Base-by-base conservation (phyloP, 78 protist genomes). In the Isochrysis galbana region DNA sequence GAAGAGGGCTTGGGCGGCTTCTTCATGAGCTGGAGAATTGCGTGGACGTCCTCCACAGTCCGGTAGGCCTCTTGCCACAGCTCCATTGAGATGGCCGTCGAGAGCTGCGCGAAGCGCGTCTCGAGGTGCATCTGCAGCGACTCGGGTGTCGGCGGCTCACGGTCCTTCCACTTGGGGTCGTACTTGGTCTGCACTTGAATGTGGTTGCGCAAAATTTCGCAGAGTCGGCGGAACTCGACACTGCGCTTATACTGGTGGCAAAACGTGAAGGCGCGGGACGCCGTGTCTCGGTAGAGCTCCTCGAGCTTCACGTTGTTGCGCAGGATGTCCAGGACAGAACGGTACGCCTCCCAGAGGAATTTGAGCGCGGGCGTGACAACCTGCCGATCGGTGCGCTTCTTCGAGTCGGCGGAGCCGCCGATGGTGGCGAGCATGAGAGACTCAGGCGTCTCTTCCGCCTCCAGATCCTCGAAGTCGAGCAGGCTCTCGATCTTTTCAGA, bases 11-110 rank as follows among this genome's bases (percentile, higher is more conserved):
- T 78, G 55, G 44, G 90, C 44, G 86, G 32, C 93, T 51, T 77
- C 74, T 47, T 87, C 39, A 34, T 25, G 38, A 94, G 48, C 72
- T 39, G 54, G 72, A 95, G 72, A 7, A 97, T 90, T 69, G 44
- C 42, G 88, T 96, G 96, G 78, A 97, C 93, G 94, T 97, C 98
- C 83, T 97, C 97, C 51, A 97, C 82, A 0, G 96, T 67, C 29
- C 93, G 72, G 96, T 92, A 97, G 25, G 97, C 96, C 94, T 96
- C 97, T 47, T 96, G 96, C 97, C 98, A 98, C 41, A 96, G 94
- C 69, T 96, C 98, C 72, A 98, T 91, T 45, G 46, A 38, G 89
- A 91, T 42, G 14, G 99, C 97, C 38, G 96, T 91, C 47, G 93
- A 74, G 54, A 97, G 94, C 94, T 98, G 98, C 1, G n/a, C 94